Evolutionary conservation across 2,329 filamentous ascomycete genomes (phyloP), one percentile per base, ranked within the genome.

Genomic region (Colletotrichum sublineola): DNA sequence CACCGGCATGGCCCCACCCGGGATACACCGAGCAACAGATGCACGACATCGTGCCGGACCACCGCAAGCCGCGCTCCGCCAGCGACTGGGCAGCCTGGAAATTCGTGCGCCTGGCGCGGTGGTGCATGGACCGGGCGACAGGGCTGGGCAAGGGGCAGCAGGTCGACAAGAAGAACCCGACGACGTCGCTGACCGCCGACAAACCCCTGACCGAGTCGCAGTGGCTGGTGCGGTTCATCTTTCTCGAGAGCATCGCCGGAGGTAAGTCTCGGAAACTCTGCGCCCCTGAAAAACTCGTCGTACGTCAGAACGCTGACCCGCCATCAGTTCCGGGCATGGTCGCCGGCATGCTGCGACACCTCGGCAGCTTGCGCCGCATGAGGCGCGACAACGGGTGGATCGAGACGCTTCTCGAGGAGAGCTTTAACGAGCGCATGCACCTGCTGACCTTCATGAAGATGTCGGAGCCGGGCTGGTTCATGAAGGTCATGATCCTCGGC

Each of bases 321-420:
- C 15, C 11, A 15, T 36, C 44, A 75, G 96, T 98, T 0, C 96
- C 96, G 0, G 96, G 96, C 9, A 98, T 98, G 94, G 96, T 98
- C 0, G 96, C 93, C 0, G 96, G 95, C 31, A 98, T 97, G 93
- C 86, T 98, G 20, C 88, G 96, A 44, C 96, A 99, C 82, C 87
- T 98, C 48, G 91, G 93, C 79, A 95, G 92, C 75, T 88, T 98
- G 78, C 88, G 96, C 56, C 89, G 92, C 38, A 92, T 98, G 87
- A 95, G 94, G 86, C 87, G 96, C 68, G 96, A 98, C 81, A 97
- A 98, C 77, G 96, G 96, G 78, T 98, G 93, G 94, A 98, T 99
- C 80, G 95, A 97, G 82, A 96, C 94, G 0, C 86, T 97, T 11
- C 88, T 97, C 1, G 94, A 97, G 81, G 94, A 97, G 84, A 93